Evolutionary conservation across 371 early-diverging fungal species (phyloP).

Genomic region (Coemansia sp.): DNA sequence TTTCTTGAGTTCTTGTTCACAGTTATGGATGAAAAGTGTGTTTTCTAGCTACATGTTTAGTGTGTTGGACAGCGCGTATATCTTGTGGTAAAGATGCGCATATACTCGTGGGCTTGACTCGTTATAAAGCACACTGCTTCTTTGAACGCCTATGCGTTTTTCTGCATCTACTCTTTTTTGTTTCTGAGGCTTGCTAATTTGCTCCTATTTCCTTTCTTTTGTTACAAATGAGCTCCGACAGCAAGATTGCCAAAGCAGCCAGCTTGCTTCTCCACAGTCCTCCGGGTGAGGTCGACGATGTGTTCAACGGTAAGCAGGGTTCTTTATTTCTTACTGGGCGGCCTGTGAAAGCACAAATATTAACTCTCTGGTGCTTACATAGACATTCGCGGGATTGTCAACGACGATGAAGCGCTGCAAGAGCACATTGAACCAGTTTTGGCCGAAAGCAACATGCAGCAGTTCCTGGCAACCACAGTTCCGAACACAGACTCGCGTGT

Average conservation of each 20-base stretch:
- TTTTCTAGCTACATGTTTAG: background rate
- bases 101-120: too few species aligned
- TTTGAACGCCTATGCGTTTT: background rate
- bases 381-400: slow-evolving; percentile 86
- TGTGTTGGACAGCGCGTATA: background rate
- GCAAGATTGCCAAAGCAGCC: slow-evolving; percentile 77
- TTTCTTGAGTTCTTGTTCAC: background rate
- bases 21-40: background rate
- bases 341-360: background rate
- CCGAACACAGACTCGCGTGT: slow-evolving; percentile 58
- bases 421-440: slow-evolving; percentile 69
- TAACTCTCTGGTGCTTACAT: background rate
- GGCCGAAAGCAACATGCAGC: slow-evolving; percentile 81
- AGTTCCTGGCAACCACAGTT: slow-evolving; percentile 68
- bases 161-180: background rate
- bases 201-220: background rate
- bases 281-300: slow-evolving; percentile 96
- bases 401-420: slow-evolving; percentile 76
- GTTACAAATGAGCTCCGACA: slow-evolving; percentile 50
- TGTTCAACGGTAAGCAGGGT: slow-evolving; percentile 76
- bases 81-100: too few species aligned
- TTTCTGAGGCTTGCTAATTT: background rate
- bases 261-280: slow-evolving; percentile 82
- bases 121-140: too few species aligned
- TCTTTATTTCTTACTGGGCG: background rate